Percentiles rank a stretch among this genome's conserved stretches.
Conservation (phyloP, 2,329 filamentous ascomycete species). For the Aureobasidium sp. region DNA sequence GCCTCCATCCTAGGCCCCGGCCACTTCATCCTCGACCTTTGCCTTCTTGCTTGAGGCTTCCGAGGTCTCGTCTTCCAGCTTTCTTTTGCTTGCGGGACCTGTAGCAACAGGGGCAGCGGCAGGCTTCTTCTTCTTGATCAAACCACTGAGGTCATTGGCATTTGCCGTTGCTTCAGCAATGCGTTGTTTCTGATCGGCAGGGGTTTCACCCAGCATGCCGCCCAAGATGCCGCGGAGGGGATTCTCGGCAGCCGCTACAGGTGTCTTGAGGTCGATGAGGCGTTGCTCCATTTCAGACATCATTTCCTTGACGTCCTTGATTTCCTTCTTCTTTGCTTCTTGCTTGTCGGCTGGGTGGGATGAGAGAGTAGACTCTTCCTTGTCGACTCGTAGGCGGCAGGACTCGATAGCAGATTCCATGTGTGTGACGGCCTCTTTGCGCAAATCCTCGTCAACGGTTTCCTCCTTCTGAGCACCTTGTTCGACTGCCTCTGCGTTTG, state of each 20-base stretch:
- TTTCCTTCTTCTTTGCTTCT: constrained; percentile 54
- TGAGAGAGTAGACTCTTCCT: constrained; percentile 60
- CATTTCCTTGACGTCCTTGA: constrained; percentile 70
- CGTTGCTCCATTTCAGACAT: constrained; percentile 72
- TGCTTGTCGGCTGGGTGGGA: constrained; percentile 53
- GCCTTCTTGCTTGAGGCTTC: background rate
- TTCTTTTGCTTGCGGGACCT: background rate
- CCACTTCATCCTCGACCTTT: background rate
- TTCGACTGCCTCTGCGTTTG: constrained; percentile 45
- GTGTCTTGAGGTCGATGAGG: constrained; percentile 61
- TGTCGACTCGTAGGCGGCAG: constrained; percentile 62
- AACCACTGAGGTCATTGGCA: constrained; percentile 65
- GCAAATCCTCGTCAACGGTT: constrained; percentile 59
- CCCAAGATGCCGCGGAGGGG: constrained; percentile 57
- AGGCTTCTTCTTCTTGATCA: constrained; percentile 63
- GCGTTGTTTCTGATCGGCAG: constrained; percentile 54
- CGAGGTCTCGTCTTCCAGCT: background rate
- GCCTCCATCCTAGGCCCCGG: background rate
- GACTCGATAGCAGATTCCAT: constrained; percentile 68
- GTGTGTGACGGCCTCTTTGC: constrained; percentile 63
- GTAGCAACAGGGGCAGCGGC: background rate
- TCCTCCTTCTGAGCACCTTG: constrained; percentile 29
- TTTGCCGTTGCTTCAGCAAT: constrained; percentile 66
- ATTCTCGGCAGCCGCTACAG: constrained; percentile 31
- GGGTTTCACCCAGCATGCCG: constrained; percentile 55